Evolutionary conservation across 2,329 filamentous ascomycete genomes (phyloP), one percentile per base, ranked within the genome.

Genomic region (Escovopsis sp.): DNA sequence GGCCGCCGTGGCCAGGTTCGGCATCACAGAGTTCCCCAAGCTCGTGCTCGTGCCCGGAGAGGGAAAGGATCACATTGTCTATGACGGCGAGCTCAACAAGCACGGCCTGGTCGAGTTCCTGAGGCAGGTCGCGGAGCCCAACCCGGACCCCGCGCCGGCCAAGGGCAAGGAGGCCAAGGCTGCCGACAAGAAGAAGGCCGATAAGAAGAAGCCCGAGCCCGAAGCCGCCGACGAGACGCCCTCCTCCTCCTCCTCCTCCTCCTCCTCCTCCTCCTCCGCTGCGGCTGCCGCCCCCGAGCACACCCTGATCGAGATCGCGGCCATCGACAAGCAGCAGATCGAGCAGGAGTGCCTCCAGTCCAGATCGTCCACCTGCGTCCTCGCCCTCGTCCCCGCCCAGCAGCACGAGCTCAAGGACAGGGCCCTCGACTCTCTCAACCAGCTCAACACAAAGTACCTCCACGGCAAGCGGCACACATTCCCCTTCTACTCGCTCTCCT

Each of bases 71-170:
- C 70, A 77, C 3, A 67, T 91, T 43, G 65, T 79, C 36, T 94
- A 94, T 57, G 69, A 83, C 26, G 89, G 88, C 36, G 82, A 91
- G 50, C 66, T 94, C 58, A 91, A 87, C 61, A 94, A 94, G 66
- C 77, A 80, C 15, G 72, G 74, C 32, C 82, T 98, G 61, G 68
- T 88, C 45, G 69, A 79, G 35, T 98, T 96, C 65, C 70, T 98
- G 36, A 82, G 80, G 3, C 80, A 93, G 61, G 78, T 73, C 30
- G 85, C 81, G 2, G 59, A 75, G 38, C 87, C 89, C 1, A 94
- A 94, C 61, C 79, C 82, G 1, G 84, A 88, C 49, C 78, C 82
- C 15, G 52, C 55, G 4, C 61, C 77, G 1, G 49, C 61, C 38
- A 60, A 52, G 45, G 59, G 62, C 19, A 63, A 64, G 47, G 61